Percentiles rank a stretch among this genome's conserved stretches.
Evolutionary conservation across 2,329 filamentous ascomycete genomes (phyloP).

Genomic region (Fusarium hostae): DNA sequence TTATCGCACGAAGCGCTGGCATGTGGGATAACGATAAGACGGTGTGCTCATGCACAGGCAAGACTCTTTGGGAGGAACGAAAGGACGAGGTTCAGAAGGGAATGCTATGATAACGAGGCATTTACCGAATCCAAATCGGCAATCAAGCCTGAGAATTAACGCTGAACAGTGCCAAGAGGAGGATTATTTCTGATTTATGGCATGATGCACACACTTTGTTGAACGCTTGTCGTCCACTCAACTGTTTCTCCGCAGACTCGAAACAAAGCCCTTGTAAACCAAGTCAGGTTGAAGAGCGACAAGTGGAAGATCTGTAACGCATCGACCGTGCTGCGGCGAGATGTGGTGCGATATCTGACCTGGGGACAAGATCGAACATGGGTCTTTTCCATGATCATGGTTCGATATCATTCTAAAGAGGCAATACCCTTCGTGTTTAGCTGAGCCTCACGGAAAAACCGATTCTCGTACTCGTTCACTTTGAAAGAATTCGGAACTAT

Average conservation of each 20-base stretch:
- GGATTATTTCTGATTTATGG: conserved; percentile 24
- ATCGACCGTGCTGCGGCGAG: conserved; percentile 21
- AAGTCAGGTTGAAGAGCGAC: conserved; percentile 4
- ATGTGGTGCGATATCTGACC: conserved; percentile 41
- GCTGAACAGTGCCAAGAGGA: conserved; percentile 14
- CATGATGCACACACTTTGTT: conserved; percentile 24
- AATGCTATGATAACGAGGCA: conserved; percentile 73
- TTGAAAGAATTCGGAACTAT: conserved; percentile 2
- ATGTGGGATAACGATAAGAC: conserved; percentile 99
- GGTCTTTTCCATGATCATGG: conserved; percentile 28
- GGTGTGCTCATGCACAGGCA: conserved; percentile 96
- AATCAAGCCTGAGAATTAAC: conserved; percentile 1
- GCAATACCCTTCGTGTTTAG: neutral
- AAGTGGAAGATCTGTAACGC: conserved; percentile 29
- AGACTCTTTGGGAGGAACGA: conserved; percentile 98
- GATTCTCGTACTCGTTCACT: neutral
- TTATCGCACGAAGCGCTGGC: conserved; percentile 95
- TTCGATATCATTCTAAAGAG: conserved; percentile 37
- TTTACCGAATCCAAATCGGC: conserved; percentile 12
- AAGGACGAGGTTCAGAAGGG: conserved; percentile 89
- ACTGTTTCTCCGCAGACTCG: conserved; percentile 26
- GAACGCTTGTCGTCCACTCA: conserved; percentile 10
- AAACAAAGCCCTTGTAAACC: conserved; percentile 32
- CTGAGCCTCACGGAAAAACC: conserved; percentile 7
- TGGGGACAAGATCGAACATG: conserved; percentile 34